phyloP scores from a whole-genome alignment of 305 asterid genomes.

The Coffea humblotiana region DNA sequence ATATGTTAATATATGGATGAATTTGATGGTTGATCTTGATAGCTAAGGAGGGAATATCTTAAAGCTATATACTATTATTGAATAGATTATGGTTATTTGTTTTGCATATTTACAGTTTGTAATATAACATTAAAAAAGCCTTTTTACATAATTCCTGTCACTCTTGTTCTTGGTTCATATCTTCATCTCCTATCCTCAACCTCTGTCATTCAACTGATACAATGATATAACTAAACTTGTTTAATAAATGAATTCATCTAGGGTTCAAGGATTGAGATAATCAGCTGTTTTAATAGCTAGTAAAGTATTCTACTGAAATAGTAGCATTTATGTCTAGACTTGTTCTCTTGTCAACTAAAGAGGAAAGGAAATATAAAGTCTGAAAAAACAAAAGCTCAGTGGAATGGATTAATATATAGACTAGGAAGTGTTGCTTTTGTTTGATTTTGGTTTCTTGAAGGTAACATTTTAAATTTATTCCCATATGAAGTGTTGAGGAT shows the following conservation, averaged over 20 bases:
- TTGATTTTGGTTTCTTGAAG: not conserved
- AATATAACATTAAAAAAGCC: not conserved
- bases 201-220: not conserved
- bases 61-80: no score
- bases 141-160: not conserved
- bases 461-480: not conserved
- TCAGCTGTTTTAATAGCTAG: no score
- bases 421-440: no score
- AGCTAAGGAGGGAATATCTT: no score
- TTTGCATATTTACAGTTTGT: not conserved
- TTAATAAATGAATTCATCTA: not conserved
- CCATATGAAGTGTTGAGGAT: not conserved
- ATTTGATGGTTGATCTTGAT: no score
- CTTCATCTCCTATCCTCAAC: not conserved
- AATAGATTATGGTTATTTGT: no score
- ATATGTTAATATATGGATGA: no score
- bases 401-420: not conserved
- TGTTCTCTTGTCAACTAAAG: not conserved
- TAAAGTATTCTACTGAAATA: no score
- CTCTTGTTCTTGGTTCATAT: not conserved
- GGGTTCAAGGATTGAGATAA: not conserved
- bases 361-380: no score
- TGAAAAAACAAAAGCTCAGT: no score
- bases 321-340: not conserved
- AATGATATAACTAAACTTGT: not conserved